Evolutionary conservation across 2,329 filamentous ascomycete genomes (phyloP).

Genomic region (Amauroascus verrucosus): DNA sequence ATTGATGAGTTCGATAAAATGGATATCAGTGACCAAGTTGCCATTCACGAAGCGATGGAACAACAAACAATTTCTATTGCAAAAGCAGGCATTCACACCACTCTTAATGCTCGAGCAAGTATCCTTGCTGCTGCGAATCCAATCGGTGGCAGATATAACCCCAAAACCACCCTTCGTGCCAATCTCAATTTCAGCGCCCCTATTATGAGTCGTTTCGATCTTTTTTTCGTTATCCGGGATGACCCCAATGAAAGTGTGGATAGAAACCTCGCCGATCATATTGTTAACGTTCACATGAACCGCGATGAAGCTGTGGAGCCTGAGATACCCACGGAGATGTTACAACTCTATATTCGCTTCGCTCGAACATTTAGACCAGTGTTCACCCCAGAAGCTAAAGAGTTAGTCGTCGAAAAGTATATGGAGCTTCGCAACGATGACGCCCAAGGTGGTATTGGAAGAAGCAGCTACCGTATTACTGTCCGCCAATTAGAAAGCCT

Average conservation of each 20-base stretch:
- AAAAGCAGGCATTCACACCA: constrained; percentile 96
- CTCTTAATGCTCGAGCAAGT: constrained; percentile 85
- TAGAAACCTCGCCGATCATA: constrained; percentile 84
- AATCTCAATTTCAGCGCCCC: constrained; percentile 99
- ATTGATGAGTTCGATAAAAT: constrained; percentile 99
- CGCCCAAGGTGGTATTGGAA: constrained; percentile 81
- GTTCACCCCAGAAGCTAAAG: constrained; percentile 79
- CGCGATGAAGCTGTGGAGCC: constrained; percentile 85
- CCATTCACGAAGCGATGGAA: constrained; percentile 99
- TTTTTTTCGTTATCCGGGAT: constrained; percentile 96
- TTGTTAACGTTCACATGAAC: constrained; percentile 85
- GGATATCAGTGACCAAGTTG: constrained; percentile 93
- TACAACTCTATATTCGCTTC: constrained; percentile 95
- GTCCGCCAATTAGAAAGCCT: constrained; percentile 92
- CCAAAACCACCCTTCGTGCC: constrained; percentile 80
- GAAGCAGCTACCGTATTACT: constrained; percentile 95
- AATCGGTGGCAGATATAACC: constrained; percentile 86
- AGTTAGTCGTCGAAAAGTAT: constrained; percentile 79
- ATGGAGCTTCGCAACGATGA: constrained; percentile 91
- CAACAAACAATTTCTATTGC: constrained; percentile 99
- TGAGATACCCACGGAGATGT: constrained; percentile 89
- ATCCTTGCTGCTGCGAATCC: constrained; percentile 96
- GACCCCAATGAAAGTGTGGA: constrained; percentile 91
- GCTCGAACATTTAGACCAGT: constrained; percentile 88
- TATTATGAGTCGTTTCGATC: constrained; percentile 98